These are phyloP conservation scores for Trifolium subterraneum DNA, from an alignment of 306 rosid genomes.

Conservation along the genomic window DNA sequence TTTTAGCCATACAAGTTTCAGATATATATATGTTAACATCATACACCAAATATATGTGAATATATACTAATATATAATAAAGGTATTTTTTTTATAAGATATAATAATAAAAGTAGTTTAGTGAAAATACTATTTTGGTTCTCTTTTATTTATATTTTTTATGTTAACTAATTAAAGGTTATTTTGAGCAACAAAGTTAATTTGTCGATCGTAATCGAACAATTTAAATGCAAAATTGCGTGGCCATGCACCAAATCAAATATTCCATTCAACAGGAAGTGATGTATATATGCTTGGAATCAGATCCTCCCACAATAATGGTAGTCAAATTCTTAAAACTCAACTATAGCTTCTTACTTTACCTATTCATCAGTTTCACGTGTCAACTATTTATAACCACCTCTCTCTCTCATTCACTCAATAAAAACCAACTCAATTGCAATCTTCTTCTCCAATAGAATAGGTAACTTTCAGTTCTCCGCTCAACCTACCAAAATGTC, in stretches of 20 bases:
- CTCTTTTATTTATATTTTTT: too few species aligned
- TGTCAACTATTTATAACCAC: slow-evolving; percentile 38
- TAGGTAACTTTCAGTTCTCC: background rate
- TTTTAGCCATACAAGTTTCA: too few species aligned
- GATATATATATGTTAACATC: too few species aligned
- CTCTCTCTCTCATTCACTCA: background rate
- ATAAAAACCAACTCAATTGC: background rate
- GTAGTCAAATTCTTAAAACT: slow-evolving; percentile 41
- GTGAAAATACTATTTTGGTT: too few species aligned
- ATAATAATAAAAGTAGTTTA: too few species aligned
- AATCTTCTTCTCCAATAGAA: background rate
- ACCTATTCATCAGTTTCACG: slow-evolving; percentile 37
- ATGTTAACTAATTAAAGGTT: too few species aligned
- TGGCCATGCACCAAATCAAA: background rate
- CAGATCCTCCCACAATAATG: background rate
- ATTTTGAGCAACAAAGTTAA: background rate
- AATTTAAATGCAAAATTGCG: background rate
- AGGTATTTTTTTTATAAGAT: too few species aligned
- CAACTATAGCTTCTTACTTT: slow-evolving; percentile 34
- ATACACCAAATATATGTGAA: too few species aligned
- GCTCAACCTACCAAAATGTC: slow-evolving; percentile 40
- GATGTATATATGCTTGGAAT: slow-evolving; percentile 7
- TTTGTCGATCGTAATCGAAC: too few species aligned
- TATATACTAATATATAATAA: too few species aligned
- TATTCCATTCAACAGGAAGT: background rate